Conservation (phyloP, 768 basidiomycete species). For the Tephrocybe rancida region DNA sequence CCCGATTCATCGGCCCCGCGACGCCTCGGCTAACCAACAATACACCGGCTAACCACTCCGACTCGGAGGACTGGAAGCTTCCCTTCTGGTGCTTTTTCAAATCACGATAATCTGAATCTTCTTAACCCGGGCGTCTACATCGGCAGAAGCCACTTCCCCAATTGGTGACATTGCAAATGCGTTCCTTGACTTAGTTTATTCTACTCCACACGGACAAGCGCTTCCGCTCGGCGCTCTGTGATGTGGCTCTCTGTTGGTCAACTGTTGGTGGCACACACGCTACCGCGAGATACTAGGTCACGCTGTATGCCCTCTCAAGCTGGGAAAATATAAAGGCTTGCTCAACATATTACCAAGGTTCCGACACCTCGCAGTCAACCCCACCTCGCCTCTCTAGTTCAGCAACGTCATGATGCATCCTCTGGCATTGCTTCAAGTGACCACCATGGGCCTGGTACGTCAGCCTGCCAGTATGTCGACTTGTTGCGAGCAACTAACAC, state of each 20-base stretch:
- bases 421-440: constrained; percentile 2
- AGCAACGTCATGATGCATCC: not conserved
- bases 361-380: not conserved
- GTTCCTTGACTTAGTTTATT: not conserved
- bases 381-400: constrained; percentile 2
- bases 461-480: not conserved
- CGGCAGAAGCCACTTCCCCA: not conserved
- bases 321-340: constrained; percentile 2
- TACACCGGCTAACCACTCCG: not conserved
- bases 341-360: constrained; percentile 1
- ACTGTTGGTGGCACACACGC: not conserved
- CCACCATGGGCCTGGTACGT: constrained; percentile 6
- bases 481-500: not conserved
- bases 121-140: not conserved
- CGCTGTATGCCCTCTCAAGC: not conserved
- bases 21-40: not conserved
- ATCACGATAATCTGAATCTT: constrained; percentile 2
- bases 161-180: not conserved
- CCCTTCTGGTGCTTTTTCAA: not conserved
- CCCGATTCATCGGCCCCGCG: constrained; percentile 1
- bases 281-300: not conserved
- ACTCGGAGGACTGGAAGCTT: constrained; percentile 3
- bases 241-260: too few relatives aligned
- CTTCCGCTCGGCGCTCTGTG: not conserved
- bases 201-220: not conserved